Base-by-base conservation (phyloP, 176 grass and related monocot genomes). In the Coix lacrymajobi region DNA sequence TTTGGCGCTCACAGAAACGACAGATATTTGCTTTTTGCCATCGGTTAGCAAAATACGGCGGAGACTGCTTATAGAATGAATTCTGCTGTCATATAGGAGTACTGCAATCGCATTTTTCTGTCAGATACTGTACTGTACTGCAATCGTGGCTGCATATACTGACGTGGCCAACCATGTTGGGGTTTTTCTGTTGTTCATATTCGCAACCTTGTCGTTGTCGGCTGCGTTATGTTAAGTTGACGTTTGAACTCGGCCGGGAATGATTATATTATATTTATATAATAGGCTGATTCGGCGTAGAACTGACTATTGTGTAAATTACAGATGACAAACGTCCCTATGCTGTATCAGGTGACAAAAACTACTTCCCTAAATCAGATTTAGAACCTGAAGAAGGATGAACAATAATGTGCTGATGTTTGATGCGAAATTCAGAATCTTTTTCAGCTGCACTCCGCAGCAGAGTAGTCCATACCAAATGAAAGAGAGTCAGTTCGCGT, bases 1-100 rank as follows among this genome's bases (percentile, higher is more conserved):
- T 16, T 5, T 7, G 34, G n/a, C 5, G 30, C 30, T 4, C 40
- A 38, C 13, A 15, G 11, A 70, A 32, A 63, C 30, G 77, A 71
- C 77, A 80, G 31, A 74, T 13, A 6, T 54, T 17, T 66, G 40
- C 57, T 44, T 80, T 86, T 86, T 15, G 69, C 4, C 69, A 3
- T 16, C 10, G 19, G 7, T 24, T 39, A 12, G 37, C 16, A 16
- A 13, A 52, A 0, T 7, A 7, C n/a, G n/a, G n/a, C n/a, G 20
- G 13, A 30, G 44, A 14, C 22, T 69, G 28, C 20, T 37, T 37
- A 14, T 19, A 22, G 15, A 77, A 26, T 28, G 15, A 77, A 26
- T 28, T 71, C 3, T 60, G n/a, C 3, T n/a, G 51, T 54, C 51
- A 54, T 54, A n/a, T n/a, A n/a, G n/a, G n/a, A n/a, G 0, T 54